Evolutionary conservation across 2,329 filamentous ascomycete species (phyloP), one percentile per base, ranked within the genome.

Genomic region (Fusarium sulawesiense): DNA sequence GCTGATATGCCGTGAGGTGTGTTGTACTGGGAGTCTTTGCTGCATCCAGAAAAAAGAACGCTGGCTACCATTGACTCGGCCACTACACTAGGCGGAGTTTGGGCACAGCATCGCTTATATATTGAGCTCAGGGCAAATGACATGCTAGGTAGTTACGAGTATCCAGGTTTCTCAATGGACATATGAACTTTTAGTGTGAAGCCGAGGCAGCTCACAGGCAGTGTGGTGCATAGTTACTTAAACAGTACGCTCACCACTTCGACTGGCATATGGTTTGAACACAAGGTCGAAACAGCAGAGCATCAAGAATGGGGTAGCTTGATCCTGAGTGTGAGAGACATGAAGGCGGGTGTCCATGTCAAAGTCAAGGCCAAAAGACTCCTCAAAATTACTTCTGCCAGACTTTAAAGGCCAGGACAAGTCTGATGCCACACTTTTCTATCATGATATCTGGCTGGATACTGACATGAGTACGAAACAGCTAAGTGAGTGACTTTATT

Each of bases 121-220:
- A 87, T 89, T 0, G 89, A 88, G 2, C 83, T 95, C 50, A 91
- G 89, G 73, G 89, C 87, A 56, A 94, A 95, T 78, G 94, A 94
- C 74, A 85, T 93, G 76, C 77, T 90, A 13, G 91, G 92, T 4
- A 91, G 88, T 0, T 93, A 90, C 71, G 91, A 94, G 77, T 93
- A 87, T 73, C 88, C 88, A 1, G 92, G 93, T 72, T 93, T 92
- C 64, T 90, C 91, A 20, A 91, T 94, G 88, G 83, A 85, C 61
- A 78, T 81, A 10, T 84, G 84, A 21, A 83, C 79, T 0, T 0
- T 86, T 70, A 82, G 81, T 2, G 78, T 88, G 27, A 75, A 82
- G 46, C 76, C 79, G 0, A 81, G 81, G 4, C 73, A 86, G 67
- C 82, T 86, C 66, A 85, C 88, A 11, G 86, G 84, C 2, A 65